Evolutionary conservation across 1,284 basidiomycete species (phyloP).

Genomic region (Xerocomus amazonicus): DNA sequence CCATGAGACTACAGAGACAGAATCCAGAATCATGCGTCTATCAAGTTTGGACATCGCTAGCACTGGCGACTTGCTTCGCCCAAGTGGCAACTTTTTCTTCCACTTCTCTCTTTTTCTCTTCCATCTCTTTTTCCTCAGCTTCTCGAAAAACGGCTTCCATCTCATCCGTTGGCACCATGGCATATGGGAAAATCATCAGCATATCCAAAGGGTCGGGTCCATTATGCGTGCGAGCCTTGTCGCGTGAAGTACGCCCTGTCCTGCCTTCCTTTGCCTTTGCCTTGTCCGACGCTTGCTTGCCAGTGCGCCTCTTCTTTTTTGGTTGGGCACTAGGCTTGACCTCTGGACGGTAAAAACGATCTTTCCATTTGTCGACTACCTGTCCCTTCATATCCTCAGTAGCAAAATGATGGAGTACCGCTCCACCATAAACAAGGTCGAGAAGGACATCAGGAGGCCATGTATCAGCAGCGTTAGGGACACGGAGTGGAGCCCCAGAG

Average conservation of each 20-base stretch:
- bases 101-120: not conserved
- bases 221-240: not conserved
- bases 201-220: not conserved
- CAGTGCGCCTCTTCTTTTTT: no score
- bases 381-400: not conserved
- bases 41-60: no score
- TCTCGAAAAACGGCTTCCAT: not conserved
- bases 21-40: no score
- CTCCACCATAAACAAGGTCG: not conserved
- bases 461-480: not conserved
- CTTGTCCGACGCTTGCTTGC: no score
- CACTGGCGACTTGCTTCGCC: no score
- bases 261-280: no score
- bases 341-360: not conserved
- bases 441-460: conserved; percentile 6
- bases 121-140: not conserved
- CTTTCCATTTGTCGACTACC: not conserved
- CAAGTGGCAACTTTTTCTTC: not conserved
- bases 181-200: not conserved
- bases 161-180: not conserved
- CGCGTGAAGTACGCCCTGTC: not conserved
- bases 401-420: not conserved
- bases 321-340: no score
- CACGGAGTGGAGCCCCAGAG: not conserved
- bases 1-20: no score